phyloP scores from a whole-genome alignment of 306 rosid species.

The Lathyrus oleraceus region DNA sequence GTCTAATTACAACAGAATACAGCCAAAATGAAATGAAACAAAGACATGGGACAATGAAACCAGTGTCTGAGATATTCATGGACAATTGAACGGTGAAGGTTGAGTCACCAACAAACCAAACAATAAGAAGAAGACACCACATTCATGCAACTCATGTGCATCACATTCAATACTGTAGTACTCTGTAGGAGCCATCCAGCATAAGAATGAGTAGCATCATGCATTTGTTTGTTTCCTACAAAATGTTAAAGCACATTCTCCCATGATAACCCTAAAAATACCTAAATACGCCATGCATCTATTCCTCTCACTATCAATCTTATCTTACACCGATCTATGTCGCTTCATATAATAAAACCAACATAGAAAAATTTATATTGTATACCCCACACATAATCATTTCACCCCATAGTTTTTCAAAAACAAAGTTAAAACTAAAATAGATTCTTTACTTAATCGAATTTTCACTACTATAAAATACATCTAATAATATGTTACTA shows the following conservation, averaged over 20 bases:
- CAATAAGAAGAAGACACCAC: too few relatives aligned
- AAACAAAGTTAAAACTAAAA: too few relatives aligned
- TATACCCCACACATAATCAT: too few relatives aligned
- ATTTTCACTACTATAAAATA: too few relatives aligned
- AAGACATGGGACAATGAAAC: not conserved
- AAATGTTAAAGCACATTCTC: not conserved
- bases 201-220: not conserved
- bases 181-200: not conserved
- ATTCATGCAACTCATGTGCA: not conserved
- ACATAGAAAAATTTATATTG: too few relatives aligned
- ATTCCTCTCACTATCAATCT: not conserved
- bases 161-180: not conserved
- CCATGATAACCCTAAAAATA: not conserved
- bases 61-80: not conserved
- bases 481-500: too few relatives aligned
- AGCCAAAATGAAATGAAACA: not conserved
- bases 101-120: not conserved
- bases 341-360: too few relatives aligned
- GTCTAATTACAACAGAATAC: too few relatives aligned
- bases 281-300: not conserved
- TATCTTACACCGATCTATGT: not conserved
- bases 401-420: too few relatives aligned
- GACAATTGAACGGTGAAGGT: conserved; percentile 35
- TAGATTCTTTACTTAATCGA: too few relatives aligned
- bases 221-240: conserved; percentile 12